Conservation (phyloP, 495 filamentous ascomycete species). For the Aspergillus sclerotiicarbonarius region DNA sequence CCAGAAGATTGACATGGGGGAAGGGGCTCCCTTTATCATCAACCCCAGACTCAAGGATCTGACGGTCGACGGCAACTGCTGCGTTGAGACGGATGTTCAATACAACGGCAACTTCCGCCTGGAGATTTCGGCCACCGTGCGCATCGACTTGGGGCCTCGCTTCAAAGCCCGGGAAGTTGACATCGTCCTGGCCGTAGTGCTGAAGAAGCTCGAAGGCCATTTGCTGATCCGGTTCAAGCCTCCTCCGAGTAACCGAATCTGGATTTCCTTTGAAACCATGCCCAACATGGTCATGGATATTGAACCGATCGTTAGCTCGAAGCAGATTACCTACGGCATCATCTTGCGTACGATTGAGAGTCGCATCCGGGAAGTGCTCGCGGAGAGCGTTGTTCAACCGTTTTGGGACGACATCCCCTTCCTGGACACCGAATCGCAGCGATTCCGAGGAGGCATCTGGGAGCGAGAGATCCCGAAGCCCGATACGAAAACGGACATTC, state of each 20-base stretch:
- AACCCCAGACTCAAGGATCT: slow-evolving; percentile 87
- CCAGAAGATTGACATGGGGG: slow-evolving; percentile 79
- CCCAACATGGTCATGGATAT: slow-evolving; percentile 91
- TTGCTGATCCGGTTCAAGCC: slow-evolving; percentile 84
- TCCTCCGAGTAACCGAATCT: slow-evolving; percentile 89
- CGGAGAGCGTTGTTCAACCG: slow-evolving; percentile 87
- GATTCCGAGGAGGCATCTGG: slow-evolving; percentile 90
- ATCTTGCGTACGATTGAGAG: slow-evolving; percentile 93
- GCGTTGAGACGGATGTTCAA: slow-evolving; percentile 77
- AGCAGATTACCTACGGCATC: slow-evolving; percentile 90
- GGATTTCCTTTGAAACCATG: slow-evolving; percentile 89
- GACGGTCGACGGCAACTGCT: slow-evolving; percentile 85
- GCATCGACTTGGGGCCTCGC: slow-evolving; percentile 81
- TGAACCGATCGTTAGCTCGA: slow-evolving; percentile 90
- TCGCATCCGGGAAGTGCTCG: slow-evolving; percentile 86
- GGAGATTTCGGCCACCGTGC: slow-evolving; percentile 84
- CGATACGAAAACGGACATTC: slow-evolving; percentile 50
- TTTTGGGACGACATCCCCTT: slow-evolving; percentile 97
- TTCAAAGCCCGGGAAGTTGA: slow-evolving; percentile 91
- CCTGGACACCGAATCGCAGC: slow-evolving; percentile 69
- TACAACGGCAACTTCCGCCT: slow-evolving; percentile 88
- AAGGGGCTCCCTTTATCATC: slow-evolving; percentile 82
- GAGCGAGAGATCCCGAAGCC: slow-evolving; percentile 52
- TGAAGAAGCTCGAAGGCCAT: slow-evolving; percentile 86
- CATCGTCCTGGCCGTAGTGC: slow-evolving; percentile 78